Percentiles rank a stretch among this genome's conserved stretches.
These are phyloP conservation scores for Zasmidium angulare DNA, from an alignment of 2,329 filamentous ascomycete genomes.

Conservation along the genomic window DNA sequence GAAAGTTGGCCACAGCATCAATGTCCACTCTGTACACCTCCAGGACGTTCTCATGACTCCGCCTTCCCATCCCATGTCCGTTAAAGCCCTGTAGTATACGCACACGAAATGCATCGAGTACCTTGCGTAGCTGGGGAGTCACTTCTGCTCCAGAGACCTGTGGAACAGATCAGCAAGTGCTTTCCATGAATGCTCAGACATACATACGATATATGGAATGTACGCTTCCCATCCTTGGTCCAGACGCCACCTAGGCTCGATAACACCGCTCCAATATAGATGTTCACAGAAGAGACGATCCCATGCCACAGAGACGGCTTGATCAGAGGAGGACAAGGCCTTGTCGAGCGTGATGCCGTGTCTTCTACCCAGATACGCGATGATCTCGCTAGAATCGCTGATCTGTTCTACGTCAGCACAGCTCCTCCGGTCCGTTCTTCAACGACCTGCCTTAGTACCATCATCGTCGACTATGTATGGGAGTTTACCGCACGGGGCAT, in stretches of 20 bases:
- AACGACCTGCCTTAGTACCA: conserved; percentile 7
- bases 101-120: conserved; percentile 10
- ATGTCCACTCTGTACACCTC: conserved; percentile 11
- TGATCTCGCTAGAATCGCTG: conserved; percentile 9
- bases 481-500: conserved; percentile 10
- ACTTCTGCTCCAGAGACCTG: conserved; percentile 9
- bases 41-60: conserved; percentile 1
- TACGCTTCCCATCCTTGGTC: conserved; percentile 11
- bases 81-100: conserved; percentile 10
- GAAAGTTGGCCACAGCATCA: conserved; percentile 10
- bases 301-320: conserved; percentile 4
- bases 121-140: conserved; percentile 1
- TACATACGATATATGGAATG: conserved; percentile 12
- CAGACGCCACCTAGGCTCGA: conserved; percentile 12
- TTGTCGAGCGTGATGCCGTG: conserved; percentile 8
- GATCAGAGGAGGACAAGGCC: conserved; percentile 1
- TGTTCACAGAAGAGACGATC: conserved; percentile 10
- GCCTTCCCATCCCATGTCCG: conserved; percentile 11
- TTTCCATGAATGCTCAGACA: no score
- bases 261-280: conserved; percentile 8
- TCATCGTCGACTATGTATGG: conserved; percentile 13
- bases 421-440: not conserved
- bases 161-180: not conserved
- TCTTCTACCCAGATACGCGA: conserved; percentile 6
- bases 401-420: not conserved